Conservation (phyloP, 2,329 filamentous ascomycete species). For the Fusarium fracticaudum region DNA sequence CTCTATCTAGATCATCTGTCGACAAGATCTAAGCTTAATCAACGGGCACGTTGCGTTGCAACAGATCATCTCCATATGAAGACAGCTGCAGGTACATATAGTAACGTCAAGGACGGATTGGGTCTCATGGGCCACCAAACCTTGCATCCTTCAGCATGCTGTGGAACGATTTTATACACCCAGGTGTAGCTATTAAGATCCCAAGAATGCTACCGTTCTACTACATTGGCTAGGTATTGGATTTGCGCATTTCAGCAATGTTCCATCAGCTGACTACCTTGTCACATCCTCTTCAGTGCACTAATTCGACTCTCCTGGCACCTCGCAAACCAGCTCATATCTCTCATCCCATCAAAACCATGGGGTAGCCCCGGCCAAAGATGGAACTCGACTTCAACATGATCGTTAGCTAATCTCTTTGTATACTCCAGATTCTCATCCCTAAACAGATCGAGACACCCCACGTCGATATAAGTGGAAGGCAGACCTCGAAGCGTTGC, state of each 20-base stretch:
- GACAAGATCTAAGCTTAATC: not conserved
- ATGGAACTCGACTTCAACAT: slow-evolving; percentile 49
- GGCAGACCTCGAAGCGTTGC: slow-evolving; percentile 46
- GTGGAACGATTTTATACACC: not conserved
- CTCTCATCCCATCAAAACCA: slow-evolving; percentile 42
- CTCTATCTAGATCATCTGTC: not conserved
- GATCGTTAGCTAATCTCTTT: not conserved
- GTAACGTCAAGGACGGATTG: not conserved
- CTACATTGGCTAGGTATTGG: too few species aligned
- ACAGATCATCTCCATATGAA: not conserved
- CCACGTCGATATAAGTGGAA: slow-evolving; percentile 51
- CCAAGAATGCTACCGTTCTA: too few species aligned
- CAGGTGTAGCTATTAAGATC: not conserved
- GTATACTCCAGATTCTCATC: slow-evolving; percentile 9
- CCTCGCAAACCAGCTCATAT: slow-evolving; percentile 3
- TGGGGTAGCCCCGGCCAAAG: slow-evolving; percentile 54
- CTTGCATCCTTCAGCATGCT: not conserved
- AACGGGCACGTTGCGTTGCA: not conserved
- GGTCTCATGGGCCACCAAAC: not conserved
- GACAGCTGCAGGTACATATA: not conserved
- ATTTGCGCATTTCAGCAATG: too few species aligned
- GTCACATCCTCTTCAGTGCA: slow-evolving; percentile 9
- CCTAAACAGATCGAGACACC: slow-evolving; percentile 51
- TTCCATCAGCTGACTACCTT: not conserved
- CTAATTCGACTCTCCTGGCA: slow-evolving; percentile 3